Base-by-base conservation (phyloP, 1,284 basidiomycete species). In the Lignosus rhinocerotis region DNA sequence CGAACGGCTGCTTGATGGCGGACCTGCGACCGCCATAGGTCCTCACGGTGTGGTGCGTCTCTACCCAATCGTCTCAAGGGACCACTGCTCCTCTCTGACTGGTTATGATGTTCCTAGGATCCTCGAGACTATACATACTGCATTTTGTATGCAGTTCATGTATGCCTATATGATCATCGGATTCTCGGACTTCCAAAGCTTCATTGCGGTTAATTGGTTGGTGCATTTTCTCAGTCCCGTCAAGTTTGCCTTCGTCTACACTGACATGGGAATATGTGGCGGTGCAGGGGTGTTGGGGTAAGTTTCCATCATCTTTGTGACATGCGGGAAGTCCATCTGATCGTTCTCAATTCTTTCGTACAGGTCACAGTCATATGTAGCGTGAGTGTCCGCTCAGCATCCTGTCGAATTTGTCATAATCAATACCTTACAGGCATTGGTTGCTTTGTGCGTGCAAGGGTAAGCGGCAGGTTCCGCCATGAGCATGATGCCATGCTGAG, bases 61-160 rank as follows among this genome's bases (percentile, higher is more conserved):
- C 3, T 36, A 14, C 19, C n/a, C 5, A 43, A 43, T 8, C 14
- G 41, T 19, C 2, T 5, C 41, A 16, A 16, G 41, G 17, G 4
- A 11, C 7, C 10, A 19, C 6, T 34, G 6, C n/a, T 34, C 17
- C 32, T 3, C 12, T 25, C 19, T 39, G 2, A 19, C 5, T 14
- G 11, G 11, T n/a, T 25, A 6, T 12, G 16, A 10, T 16, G 25
- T n/a, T 16, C 10, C 8, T 32, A 64, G 63, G 63, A 36, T 64
- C 11, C 53, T 64, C n/a, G 63, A 64, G 48, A 45, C 60, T 31
- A 50, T 62, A 30, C 63, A 64, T 38, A 64, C 63, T 16, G 63
- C 47, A 19, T 60, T 62, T 45, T 64, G 63, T 52, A 62, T 67
- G 42, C 56, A 62, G 50, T 62, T 67, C 53, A 53, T 66, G 31